Conservation (phyloP, 371 early-diverging fungal genomes). For the Mucor circinelloides region DNA sequence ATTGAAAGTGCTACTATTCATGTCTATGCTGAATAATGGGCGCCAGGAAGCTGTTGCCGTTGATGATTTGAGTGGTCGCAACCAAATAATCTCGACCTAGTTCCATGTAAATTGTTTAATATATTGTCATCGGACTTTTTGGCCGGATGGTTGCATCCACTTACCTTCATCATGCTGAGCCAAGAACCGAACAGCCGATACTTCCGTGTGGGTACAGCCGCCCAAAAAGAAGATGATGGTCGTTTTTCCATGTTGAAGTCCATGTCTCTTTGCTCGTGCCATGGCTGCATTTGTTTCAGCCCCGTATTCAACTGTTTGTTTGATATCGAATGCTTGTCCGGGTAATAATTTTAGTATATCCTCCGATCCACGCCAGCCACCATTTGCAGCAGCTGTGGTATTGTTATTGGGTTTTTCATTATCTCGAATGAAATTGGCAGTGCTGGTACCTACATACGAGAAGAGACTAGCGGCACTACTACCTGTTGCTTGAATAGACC, state of each 20-base stretch:
- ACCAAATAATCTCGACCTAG: constrained; percentile 80
- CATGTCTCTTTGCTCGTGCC: constrained; percentile 60
- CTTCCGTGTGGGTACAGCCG: constrained; percentile 93
- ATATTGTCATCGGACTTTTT: neutral
- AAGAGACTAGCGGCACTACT: constrained; percentile 38
- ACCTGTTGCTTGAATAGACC: constrained; percentile 18
- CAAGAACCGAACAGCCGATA: constrained; percentile 85
- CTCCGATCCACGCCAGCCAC: constrained; percentile 88
- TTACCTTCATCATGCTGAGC: constrained; percentile 76
- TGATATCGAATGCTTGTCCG: constrained; percentile 78
- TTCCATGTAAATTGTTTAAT: constrained; percentile 16
- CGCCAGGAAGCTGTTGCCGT: constrained; percentile 77
- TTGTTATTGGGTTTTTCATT: constrained; percentile 8
- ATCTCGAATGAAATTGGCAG: constrained; percentile 16
- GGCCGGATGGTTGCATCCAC: neutral
- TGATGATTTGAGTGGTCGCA: constrained; percentile 87
- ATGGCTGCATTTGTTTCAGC: constrained; percentile 50
- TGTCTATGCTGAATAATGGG: constrained; percentile 49
- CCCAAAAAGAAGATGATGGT: constrained; percentile 93
- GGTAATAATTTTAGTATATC: constrained; percentile 79
- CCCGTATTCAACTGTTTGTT: constrained; percentile 67
- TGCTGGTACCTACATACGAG: constrained; percentile 32
- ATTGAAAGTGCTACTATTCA: neutral
- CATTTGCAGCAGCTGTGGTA: neutral
- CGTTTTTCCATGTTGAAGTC: constrained; percentile 63